Conservation (phyloP, 2,329 filamentous ascomycete genomes). For the Diaporthe nobilis region DNA sequence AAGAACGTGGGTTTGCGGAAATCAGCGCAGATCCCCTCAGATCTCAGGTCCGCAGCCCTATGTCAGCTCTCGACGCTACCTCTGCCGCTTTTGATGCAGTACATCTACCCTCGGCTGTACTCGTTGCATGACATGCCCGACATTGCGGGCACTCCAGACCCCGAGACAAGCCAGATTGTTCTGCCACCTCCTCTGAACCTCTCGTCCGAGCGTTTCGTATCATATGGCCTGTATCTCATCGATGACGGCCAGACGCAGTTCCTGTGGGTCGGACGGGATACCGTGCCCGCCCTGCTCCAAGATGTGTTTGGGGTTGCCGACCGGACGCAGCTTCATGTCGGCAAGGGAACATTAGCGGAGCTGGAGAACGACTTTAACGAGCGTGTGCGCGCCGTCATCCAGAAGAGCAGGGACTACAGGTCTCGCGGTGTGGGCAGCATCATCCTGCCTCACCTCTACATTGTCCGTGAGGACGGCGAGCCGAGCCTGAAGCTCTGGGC, state of each 20-base stretch:
- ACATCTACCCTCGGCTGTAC: constrained; percentile 89
- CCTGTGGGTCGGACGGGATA: constrained; percentile 94
- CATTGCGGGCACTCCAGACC: constrained; percentile 87
- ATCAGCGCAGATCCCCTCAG: constrained; percentile 92
- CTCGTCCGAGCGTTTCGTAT: constrained; percentile 87
- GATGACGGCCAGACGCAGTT: constrained; percentile 99
- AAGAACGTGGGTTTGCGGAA: constrained; percentile 96
- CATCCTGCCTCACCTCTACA: constrained; percentile 90
- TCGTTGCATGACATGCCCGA: constrained; percentile 97
- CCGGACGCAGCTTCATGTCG: constrained; percentile 86
- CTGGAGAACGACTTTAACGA: constrained; percentile 98
- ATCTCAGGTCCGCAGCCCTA: constrained; percentile 92
- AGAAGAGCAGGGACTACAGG: constrained; percentile 92
- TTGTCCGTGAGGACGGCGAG: constrained; percentile 96
- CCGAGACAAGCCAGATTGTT: constrained; percentile 88
- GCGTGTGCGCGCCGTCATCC: constrained; percentile 87
- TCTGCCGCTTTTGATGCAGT: constrained; percentile 90
- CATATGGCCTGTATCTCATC: constrained; percentile 94
- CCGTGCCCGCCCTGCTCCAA: constrained; percentile 86
- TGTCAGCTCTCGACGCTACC: constrained; percentile 95
- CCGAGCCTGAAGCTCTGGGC: constrained; percentile 96
- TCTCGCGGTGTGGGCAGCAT: constrained; percentile 93
- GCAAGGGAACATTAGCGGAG: constrained; percentile 88
- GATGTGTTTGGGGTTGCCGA: constrained; percentile 94
- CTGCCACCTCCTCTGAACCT: constrained; percentile 89